Conservation (phyloP, 371 early-diverging fungal species). For the Mortierella sp. region DNA sequence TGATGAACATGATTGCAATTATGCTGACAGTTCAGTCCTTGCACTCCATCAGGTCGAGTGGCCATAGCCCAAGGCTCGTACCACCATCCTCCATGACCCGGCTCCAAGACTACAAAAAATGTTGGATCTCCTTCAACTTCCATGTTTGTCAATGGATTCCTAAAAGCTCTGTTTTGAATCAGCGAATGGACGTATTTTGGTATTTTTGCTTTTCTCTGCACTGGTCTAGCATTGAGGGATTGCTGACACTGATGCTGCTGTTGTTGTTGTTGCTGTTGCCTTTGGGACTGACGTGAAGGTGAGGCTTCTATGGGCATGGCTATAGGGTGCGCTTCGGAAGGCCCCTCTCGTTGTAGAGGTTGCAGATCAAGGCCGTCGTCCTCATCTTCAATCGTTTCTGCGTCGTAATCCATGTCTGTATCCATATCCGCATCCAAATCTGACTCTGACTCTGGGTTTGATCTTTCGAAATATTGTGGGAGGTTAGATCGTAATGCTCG, state of each 20-base stretch:
- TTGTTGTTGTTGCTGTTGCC: background rate
- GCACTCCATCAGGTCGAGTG: constrained; percentile 1
- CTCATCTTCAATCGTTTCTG: background rate
- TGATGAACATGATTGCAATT: constrained; percentile 8
- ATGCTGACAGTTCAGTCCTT: background rate
- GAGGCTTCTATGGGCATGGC: background rate
- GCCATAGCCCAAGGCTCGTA: constrained; percentile 49
- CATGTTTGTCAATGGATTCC: constrained; percentile 51
- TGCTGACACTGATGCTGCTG: constrained; percentile 7
- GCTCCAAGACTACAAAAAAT: constrained; percentile 44
- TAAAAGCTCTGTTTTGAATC: constrained; percentile 32
- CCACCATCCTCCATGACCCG: constrained; percentile 52
- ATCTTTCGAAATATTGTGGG: constrained; percentile 44
- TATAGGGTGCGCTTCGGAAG: background rate
- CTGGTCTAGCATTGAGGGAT: background rate
- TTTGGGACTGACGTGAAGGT: background rate
- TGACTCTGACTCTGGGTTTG: background rate
- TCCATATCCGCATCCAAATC: too few relatives aligned
- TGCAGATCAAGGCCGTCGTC: background rate
- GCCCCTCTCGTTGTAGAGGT: background rate
- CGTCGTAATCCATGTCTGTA: background rate
- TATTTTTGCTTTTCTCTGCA: background rate
- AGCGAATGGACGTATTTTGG: constrained; percentile 38
- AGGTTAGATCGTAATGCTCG: constrained; percentile 12
- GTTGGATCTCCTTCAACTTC: constrained; percentile 50